phyloP scores from a whole-genome alignment of 1,139 yeast genomes.

The Hansenula sp. region DNA sequence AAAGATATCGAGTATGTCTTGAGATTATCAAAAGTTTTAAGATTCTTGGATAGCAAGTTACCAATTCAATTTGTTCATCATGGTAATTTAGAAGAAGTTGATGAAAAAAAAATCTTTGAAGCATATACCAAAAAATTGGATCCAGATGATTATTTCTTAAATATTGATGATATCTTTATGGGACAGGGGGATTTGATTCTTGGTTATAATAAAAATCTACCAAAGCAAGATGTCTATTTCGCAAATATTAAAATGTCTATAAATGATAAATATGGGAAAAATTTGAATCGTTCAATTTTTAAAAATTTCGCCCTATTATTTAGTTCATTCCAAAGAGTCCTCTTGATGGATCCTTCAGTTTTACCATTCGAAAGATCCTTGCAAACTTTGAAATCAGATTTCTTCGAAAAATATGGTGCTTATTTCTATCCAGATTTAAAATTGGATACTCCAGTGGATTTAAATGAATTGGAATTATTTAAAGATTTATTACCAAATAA shows the following conservation, averaged over 20 bases:
- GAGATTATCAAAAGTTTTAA: not conserved
- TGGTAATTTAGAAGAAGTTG: conserved; percentile 1
- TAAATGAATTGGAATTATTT: conserved; percentile 28
- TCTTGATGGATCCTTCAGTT: conserved; percentile 1
- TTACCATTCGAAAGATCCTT: not conserved
- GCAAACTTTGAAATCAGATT: not conserved
- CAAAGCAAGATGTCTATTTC: conserved; percentile 12
- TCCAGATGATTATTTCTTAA: not conserved
- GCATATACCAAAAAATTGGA: conserved; percentile 5
- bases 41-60: conserved; percentile 1
- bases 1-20: not conserved
- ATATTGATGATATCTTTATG: no score
- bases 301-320: conserved; percentile 6
- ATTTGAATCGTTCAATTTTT: conserved; percentile 3
- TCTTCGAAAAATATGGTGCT: not conserved
- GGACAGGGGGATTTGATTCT: conserved; percentile 2
- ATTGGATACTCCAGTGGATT: conserved; percentile 23
- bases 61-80: conserved; percentile 7
- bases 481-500: conserved; percentile 34
- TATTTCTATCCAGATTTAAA: conserved; percentile 27
- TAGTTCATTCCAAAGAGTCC: conserved; percentile 3
- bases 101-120: conserved; percentile 3
- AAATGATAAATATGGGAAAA: conserved; percentile 2
- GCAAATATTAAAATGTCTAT: conserved; percentile 10
- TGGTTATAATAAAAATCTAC: conserved; percentile 7